These are phyloP conservation scores for Fusarium sp. DNA, from an alignment of 2,329 filamentous ascomycete species.

Conservation along the genomic window DNA sequence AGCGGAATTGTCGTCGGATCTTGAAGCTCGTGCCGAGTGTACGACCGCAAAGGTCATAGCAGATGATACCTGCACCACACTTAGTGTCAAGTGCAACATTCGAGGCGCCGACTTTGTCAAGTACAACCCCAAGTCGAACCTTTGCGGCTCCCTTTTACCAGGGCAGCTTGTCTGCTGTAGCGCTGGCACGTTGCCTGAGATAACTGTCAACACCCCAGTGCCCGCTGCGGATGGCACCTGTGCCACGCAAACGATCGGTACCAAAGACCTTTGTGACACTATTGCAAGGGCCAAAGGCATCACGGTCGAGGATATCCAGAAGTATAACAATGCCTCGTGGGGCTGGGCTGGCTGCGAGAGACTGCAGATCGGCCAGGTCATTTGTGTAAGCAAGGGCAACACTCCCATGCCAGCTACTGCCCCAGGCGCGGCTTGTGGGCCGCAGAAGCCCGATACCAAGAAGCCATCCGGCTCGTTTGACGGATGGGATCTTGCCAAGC, in stretches of 20 bases:
- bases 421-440: slow-evolving; percentile 45
- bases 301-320: slow-evolving; percentile 52
- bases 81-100: slow-evolving; percentile 56
- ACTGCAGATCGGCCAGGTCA: slow-evolving; percentile 34
- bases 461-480: slow-evolving; percentile 7
- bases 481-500: slow-evolving; percentile 13
- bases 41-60: slow-evolving; percentile 7
- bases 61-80: slow-evolving; percentile 52
- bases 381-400: slow-evolving; percentile 49
- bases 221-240: slow-evolving; percentile 53
- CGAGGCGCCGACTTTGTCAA: slow-evolving; percentile 51
- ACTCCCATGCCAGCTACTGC: slow-evolving; percentile 49
- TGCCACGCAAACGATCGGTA: slow-evolving; percentile 51
- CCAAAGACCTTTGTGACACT: slow-evolving; percentile 50
- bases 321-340: slow-evolving; percentile 47
- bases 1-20: neutral
- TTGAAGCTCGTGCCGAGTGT: slow-evolving; percentile 2
- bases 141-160: slow-evolving; percentile 47
- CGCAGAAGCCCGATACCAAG: slow-evolving; percentile 43
- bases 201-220: slow-evolving; percentile 28
- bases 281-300: slow-evolving; percentile 50
- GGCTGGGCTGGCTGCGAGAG: slow-evolving; percentile 47
- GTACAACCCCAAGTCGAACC: slow-evolving; percentile 49
- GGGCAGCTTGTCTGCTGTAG: slow-evolving; percentile 57
- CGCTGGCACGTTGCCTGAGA: slow-evolving; percentile 36